These are phyloP conservation scores for Apiospora aurea DNA, from an alignment of 2,329 filamentous ascomycete genomes.

Conservation along the genomic window DNA sequence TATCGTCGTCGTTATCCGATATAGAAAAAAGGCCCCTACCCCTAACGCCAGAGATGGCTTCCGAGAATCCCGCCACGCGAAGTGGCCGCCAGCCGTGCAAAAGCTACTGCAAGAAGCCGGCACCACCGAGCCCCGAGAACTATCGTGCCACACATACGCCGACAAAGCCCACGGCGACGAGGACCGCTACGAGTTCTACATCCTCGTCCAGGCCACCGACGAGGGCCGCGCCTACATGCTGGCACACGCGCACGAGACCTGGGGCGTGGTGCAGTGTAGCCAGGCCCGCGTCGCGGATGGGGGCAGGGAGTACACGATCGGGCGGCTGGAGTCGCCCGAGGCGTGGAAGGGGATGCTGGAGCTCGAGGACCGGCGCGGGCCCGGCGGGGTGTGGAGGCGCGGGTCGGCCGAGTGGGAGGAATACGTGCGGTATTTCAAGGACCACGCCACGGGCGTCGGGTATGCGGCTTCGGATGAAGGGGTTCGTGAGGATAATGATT, in stretches of 20 bases:
- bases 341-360: background rate
- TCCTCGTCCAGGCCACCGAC: background rate
- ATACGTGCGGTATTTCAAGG: background rate
- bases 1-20: too few relatives aligned
- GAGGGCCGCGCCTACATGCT: background rate
- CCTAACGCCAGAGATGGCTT: too few relatives aligned
- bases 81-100: background rate
- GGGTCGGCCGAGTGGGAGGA: background rate
- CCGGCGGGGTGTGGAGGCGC: background rate
- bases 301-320: background rate
- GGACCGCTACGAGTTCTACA: background rate
- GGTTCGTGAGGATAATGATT: background rate
- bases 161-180: background rate
- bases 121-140: background rate
- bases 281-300: background rate
- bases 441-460: background rate
- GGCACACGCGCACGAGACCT: background rate
- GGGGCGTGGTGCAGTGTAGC: background rate
- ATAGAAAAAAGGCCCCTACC: too few relatives aligned
- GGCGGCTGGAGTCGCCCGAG: background rate
- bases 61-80: background rate
- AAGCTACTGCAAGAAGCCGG: background rate
- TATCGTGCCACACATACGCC: background rate
- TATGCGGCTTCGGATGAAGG: background rate
- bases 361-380: background rate